A percentile compares a stretch with the other conserved stretches of the same genome.
These are phyloP conservation scores for Trypanosoma theileri DNA, from an alignment of 208 protist genomes.

Conservation along the genomic window DNA sequence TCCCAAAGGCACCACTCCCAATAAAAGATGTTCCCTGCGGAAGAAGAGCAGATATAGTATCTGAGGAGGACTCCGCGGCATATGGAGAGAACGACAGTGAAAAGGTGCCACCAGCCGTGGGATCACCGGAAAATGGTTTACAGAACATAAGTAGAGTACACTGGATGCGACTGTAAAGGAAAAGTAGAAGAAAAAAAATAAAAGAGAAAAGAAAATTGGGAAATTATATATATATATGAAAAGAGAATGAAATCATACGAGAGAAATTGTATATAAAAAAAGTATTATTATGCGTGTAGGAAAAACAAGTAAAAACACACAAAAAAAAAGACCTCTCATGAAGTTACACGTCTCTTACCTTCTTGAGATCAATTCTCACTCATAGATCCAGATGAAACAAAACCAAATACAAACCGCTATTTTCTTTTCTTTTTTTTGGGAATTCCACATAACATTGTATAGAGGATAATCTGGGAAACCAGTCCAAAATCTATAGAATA, in stretches of 20 bases:
- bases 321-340: no score
- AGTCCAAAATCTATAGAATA: neutral
- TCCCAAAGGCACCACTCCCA: conserved; percentile 31
- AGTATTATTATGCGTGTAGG: no score
- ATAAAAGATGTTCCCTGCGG: conserved; percentile 6
- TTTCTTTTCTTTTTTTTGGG: no score
- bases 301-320: no score
- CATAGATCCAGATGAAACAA: no score
- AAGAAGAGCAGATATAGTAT: neutral
- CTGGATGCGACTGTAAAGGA: conserved; percentile 24
- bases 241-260: neutral
- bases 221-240: neutral
- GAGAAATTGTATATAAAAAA: no score
- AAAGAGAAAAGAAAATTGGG: neutral
- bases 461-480: neutral
- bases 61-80: neutral
- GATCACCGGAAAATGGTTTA: neutral
- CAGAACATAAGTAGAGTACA: conserved; percentile 7
- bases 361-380: no score
- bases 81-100: neutral
- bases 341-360: no score
- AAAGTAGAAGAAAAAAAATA: conserved; percentile 19
- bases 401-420: no score
- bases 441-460: no score
- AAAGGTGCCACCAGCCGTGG: neutral